phyloP scores from a whole-genome alignment of 2,329 filamentous ascomycete species.

The Pseudogymnoascus sp. region DNA sequence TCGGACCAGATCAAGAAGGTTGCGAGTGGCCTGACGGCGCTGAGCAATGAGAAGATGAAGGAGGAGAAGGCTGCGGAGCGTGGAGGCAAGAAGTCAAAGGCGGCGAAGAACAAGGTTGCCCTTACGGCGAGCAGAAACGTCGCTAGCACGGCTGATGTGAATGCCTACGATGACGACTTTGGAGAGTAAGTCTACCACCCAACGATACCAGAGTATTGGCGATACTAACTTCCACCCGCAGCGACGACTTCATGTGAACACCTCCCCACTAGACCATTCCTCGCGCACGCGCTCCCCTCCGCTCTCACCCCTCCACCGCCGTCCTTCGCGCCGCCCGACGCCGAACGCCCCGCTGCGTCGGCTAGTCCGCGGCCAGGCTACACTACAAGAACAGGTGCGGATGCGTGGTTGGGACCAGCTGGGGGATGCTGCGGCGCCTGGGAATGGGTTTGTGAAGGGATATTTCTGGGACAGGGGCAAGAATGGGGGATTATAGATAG shows the following conservation, averaged over 20 bases:
- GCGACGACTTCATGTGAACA: constrained; percentile 66
- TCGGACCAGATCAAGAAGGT: constrained; percentile 97
- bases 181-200: constrained; percentile 61
- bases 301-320: not conserved
- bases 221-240: constrained; percentile 29
- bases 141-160: constrained; percentile 58
- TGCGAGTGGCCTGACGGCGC: constrained; percentile 74
- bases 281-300: not conserved
- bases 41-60: constrained; percentile 97
- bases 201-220: not conserved
- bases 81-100: constrained; percentile 93
- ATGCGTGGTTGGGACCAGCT: not conserved
- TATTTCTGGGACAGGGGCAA: not conserved
- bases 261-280: not conserved
- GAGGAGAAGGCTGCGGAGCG: constrained; percentile 94
- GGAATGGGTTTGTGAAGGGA: constrained; percentile 1
- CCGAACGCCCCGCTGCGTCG: not conserved
- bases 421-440: constrained; percentile 2
- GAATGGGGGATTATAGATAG: not conserved
- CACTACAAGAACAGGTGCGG: not conserved
- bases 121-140: constrained; percentile 56
- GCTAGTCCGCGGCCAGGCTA: not conserved
- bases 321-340: constrained; percentile 2
- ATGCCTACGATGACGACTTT: constrained; percentile 72
- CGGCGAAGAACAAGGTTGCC: constrained; percentile 86